These are phyloP conservation scores for Biscutella laevigata DNA, from an alignment of 441 rosid species.

Conservation along the genomic window DNA sequence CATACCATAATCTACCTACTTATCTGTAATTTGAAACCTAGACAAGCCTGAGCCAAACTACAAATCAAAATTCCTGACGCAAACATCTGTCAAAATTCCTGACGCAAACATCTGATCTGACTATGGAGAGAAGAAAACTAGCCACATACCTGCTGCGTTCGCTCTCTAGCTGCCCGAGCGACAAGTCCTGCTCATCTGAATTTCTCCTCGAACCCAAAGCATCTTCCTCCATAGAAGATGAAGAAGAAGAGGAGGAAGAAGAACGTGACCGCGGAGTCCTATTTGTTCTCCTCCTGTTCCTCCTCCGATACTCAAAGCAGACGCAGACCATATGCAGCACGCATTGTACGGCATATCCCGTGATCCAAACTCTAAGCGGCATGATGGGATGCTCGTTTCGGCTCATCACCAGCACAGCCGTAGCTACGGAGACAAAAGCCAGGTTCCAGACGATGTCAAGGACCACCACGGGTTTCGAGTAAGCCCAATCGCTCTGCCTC, in stretches of 20 bases:
- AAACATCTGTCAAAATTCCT: too few species aligned
- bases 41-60: not conserved
- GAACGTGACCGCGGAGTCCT: constrained; percentile 21
- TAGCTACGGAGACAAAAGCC: constrained; percentile 69
- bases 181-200: constrained; percentile 36
- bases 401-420: constrained; percentile 49
- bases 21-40: not conserved
- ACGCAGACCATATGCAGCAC: constrained; percentile 81
- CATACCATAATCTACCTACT: not conserved
- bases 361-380: constrained; percentile 82
- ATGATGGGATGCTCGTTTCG: constrained; percentile 47
- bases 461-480: constrained; percentile 90
- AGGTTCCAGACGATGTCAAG: constrained; percentile 84
- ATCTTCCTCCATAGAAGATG: constrained; percentile 36
- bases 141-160: constrained; percentile 49
- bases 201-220: constrained; percentile 45
- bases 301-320: constrained; percentile 61
- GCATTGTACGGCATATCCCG: constrained; percentile 80
- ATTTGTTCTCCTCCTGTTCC: constrained; percentile 40
- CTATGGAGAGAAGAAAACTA: not conserved
- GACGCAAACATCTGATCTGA: not conserved
- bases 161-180: constrained; percentile 49
- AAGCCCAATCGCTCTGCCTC: constrained; percentile 97
- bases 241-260: constrained; percentile 24
- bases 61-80: not conserved